Conservation (phyloP, 1,284 basidiomycete species). For the Marasmius sp. region DNA sequence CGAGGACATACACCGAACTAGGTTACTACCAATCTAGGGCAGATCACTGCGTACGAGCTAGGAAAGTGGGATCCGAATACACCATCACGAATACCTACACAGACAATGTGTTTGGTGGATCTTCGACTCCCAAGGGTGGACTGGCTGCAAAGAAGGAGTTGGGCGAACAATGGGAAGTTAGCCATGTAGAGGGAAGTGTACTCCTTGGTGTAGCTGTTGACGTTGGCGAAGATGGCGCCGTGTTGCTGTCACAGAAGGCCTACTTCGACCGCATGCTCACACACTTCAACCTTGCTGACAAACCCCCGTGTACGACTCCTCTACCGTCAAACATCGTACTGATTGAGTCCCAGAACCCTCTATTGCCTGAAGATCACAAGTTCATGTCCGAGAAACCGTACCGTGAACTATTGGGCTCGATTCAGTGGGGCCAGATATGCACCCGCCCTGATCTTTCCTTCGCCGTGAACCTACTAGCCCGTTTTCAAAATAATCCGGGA, state of each 20-base stretch:
- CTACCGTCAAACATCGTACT: constrained; percentile 21
- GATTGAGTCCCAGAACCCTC: background rate
- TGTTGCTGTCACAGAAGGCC: constrained; percentile 15
- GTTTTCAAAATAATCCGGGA: constrained; percentile 8
- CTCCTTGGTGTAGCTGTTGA: too few species aligned
- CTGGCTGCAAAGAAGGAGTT: too few species aligned
- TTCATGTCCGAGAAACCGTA: background rate
- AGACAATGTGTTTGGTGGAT: too few species aligned
- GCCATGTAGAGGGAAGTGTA: too few species aligned
- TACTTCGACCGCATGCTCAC: constrained; percentile 20
- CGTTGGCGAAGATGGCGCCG: constrained; percentile 3
- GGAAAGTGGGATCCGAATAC: constrained; percentile 1
- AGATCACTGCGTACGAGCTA: constrained; percentile 25
- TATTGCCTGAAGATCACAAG: background rate
- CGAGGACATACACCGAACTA: constrained; percentile 18
- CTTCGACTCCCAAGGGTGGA: too few species aligned
- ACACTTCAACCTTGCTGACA: constrained; percentile 12
- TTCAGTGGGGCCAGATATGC: background rate
- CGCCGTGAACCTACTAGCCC: background rate
- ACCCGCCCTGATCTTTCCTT: background rate
- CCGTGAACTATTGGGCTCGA: background rate
- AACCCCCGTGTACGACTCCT: constrained; percentile 17
- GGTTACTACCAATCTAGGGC: constrained; percentile 19
- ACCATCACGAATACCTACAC: constrained; percentile 17
- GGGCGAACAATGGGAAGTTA: too few species aligned